Conservation (phyloP, 2,329 filamentous ascomycete species). For the Calonectria pseudoturangicola region DNA sequence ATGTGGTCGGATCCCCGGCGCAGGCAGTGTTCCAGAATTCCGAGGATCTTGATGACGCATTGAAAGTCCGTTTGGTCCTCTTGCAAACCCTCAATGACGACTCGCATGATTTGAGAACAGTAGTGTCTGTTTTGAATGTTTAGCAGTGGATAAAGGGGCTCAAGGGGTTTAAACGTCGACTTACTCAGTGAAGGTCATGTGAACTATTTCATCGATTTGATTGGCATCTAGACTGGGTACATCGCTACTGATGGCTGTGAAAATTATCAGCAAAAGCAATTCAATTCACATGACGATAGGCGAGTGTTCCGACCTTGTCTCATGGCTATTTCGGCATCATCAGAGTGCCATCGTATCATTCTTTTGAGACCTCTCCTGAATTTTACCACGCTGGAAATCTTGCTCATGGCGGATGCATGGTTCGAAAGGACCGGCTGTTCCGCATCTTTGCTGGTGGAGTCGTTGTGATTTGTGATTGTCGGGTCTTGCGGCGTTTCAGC, state of each 20-base stretch:
- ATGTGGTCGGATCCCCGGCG: background rate
- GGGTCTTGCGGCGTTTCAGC: no score
- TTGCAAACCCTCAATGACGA: background rate
- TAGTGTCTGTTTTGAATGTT: background rate
- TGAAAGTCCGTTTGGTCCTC: background rate
- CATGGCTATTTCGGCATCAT: background rate
- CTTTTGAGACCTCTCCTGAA: background rate
- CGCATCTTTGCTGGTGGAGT: background rate
- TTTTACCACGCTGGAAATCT: background rate
- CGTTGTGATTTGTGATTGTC: background rate
- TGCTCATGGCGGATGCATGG: background rate
- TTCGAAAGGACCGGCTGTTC: background rate
- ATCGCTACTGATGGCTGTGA: background rate
- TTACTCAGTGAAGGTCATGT: background rate
- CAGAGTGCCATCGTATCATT: background rate
- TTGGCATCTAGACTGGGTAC: background rate
- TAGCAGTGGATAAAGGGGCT: no score
- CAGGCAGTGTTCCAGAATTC: background rate
- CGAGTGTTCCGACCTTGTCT: background rate
- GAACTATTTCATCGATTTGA: background rate
- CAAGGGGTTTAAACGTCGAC: background rate
- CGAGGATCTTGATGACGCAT: background rate
- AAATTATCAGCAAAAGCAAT: background rate
- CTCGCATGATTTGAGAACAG: background rate
- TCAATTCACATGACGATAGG: background rate